phyloP scores from a whole-genome alignment of 1,284 basidiomycete genomes.

The Boletellus deceptivus region DNA sequence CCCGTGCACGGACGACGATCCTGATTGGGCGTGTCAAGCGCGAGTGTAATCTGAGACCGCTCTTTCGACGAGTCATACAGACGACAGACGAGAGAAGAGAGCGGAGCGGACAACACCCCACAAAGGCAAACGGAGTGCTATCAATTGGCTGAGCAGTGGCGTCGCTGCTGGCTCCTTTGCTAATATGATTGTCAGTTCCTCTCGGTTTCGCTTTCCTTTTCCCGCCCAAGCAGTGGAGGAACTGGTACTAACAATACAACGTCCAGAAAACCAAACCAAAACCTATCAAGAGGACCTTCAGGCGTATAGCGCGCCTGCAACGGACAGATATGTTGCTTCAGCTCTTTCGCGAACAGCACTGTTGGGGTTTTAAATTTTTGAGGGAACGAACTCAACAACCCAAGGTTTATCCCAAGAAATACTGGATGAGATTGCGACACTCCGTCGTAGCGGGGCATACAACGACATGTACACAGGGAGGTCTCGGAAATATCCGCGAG shows the following conservation, averaged over 20 bases:
- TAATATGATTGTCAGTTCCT: slow-evolving; percentile 54
- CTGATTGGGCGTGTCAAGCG: slow-evolving; percentile 73
- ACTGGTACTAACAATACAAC: slow-evolving; percentile 5
- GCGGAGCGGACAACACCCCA: slow-evolving; percentile 60
- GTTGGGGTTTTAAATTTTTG: slow-evolving; percentile 82
- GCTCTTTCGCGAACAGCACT: slow-evolving; percentile 75
- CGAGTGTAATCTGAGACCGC: slow-evolving; percentile 61
- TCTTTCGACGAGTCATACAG: slow-evolving; percentile 61
- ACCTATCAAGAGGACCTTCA: slow-evolving; percentile 66
- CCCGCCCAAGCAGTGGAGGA: not conserved
- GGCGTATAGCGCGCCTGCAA: slow-evolving; percentile 76
- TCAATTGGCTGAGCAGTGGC: slow-evolving; percentile 64
- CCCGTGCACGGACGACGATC: slow-evolving; percentile 68
- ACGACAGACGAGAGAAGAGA: slow-evolving; percentile 59
- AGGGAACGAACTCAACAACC: slow-evolving; percentile 87
- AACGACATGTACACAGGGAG: slow-evolving; percentile 72
- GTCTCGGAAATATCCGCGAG: slow-evolving; percentile 64
- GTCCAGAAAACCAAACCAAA: slow-evolving; percentile 60
- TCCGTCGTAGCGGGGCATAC: slow-evolving; percentile 76
- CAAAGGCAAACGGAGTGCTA: slow-evolving; percentile 55
- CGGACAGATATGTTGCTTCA: slow-evolving; percentile 83
- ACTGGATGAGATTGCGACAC: slow-evolving; percentile 75
- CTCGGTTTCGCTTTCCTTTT: not conserved
- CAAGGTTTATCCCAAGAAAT: slow-evolving; percentile 87
- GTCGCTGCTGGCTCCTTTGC: slow-evolving; percentile 60